A percentile compares a stretch with the other conserved stretches of the same genome.
Evolutionary conservation across 2,329 filamentous ascomycete genomes (phyloP).

Genomic region (Coniochaeta prunicola): DNA sequence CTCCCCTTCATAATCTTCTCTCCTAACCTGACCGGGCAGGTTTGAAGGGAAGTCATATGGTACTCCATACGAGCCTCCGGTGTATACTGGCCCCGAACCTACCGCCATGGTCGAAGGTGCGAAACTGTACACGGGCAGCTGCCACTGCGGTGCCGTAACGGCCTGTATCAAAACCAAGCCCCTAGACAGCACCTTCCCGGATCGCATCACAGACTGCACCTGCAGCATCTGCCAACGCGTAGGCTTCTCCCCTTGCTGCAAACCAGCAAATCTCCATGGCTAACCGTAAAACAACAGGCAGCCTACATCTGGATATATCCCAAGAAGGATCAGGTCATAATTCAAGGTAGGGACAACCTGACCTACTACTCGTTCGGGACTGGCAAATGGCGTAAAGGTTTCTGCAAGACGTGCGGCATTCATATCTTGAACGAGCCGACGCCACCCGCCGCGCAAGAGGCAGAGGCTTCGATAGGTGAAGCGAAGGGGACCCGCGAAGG

Average conservation of each 20-base stretch:
- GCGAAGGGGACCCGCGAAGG: conserved; percentile 12
- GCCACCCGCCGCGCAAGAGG: conserved; percentile 25
- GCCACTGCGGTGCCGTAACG: conserved; percentile 44
- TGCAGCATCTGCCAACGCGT: conserved; percentile 42
- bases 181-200: conserved; percentile 20
- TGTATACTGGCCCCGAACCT: conserved; percentile 22
- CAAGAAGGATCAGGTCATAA: conserved; percentile 25
- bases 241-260: conserved; percentile 7
- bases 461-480: conserved; percentile 22
- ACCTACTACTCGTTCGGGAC: conserved; percentile 27
- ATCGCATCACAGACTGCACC: conserved; percentile 34
- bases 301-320: conserved; percentile 39
- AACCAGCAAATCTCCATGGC: neutral
- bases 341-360: conserved; percentile 33
- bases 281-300: conserved; percentile 20
- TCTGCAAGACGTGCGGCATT: conserved; percentile 7
- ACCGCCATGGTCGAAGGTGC: conserved; percentile 25
- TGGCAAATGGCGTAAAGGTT: conserved; percentile 13
- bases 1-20: no score
- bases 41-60: conserved; percentile 24
- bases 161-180: conserved; percentile 33
- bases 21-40: no score
- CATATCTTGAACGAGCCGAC: conserved; percentile 25
- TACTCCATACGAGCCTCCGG: conserved; percentile 22
- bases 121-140: conserved; percentile 39